Conservation (phyloP, 176 grass and related monocot genomes). For the Alopecurus myosuroides region DNA sequence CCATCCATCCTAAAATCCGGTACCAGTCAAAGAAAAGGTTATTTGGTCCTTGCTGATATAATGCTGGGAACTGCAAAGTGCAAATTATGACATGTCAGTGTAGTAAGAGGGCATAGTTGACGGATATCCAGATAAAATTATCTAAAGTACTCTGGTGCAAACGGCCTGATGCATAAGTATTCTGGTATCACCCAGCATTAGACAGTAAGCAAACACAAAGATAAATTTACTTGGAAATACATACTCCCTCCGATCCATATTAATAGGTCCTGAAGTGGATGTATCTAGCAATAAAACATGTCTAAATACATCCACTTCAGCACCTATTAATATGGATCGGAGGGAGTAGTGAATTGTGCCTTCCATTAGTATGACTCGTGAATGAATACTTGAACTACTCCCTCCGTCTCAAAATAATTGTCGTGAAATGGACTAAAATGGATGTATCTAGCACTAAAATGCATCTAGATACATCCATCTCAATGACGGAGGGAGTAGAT, state of each 20-base stretch:
- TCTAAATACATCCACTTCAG: no score
- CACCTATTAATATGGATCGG: no score
- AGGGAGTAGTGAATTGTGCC: conserved; percentile 1
- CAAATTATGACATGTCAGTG: conserved; percentile 18
- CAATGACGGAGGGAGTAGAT: no score
- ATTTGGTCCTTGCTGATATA: conserved; percentile 96
- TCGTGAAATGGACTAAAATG: no score
- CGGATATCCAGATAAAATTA: background rate
- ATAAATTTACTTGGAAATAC: conserved; percentile 21
- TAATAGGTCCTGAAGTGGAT: no score
- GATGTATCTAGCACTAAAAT: no score
- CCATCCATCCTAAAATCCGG: conserved; percentile 95
- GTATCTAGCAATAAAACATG: no score
- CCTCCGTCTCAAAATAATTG: no score
- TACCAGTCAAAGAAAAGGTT: conserved; percentile 99
- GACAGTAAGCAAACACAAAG: conserved; percentile 9
- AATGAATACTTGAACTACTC: conserved; percentile 10
- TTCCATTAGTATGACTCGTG: conserved; percentile 6
- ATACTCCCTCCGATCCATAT: no score
- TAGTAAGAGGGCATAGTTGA: background rate
- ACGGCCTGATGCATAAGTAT: background rate
- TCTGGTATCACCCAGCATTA: background rate
- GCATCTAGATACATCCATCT: no score
- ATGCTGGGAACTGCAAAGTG: conserved; percentile 79
- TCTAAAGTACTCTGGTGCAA: background rate